Evolutionary conservation across 371 early-diverging fungal genomes (phyloP).

Genomic region (Actinomortierella ambigua): DNA sequence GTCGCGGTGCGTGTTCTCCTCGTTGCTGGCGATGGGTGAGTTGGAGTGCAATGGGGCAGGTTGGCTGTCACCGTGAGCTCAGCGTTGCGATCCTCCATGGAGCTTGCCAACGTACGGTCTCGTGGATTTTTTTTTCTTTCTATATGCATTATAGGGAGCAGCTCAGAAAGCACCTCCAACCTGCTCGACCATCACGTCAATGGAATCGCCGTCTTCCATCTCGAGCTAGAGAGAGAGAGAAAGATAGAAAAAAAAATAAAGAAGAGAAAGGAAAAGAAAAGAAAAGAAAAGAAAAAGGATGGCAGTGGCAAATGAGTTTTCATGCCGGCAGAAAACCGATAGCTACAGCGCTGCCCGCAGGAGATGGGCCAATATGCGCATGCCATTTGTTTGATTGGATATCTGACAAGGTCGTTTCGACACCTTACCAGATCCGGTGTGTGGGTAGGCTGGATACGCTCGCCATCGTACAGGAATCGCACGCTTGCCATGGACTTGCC

Average conservation of each 20-base stretch:
- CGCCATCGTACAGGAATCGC: slow-evolving; percentile 90
- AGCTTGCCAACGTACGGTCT: background rate
- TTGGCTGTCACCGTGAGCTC: too few relatives aligned
- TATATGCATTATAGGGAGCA: too few relatives aligned
- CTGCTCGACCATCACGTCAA: slow-evolving; percentile 93
- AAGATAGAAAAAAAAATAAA: slow-evolving; percentile 3
- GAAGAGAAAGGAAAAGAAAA: background rate
- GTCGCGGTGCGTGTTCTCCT: too few relatives aligned
- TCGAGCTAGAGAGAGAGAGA: slow-evolving; percentile 68
- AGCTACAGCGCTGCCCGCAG: too few relatives aligned
- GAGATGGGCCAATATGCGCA: too few relatives aligned
- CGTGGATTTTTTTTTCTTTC: background rate
- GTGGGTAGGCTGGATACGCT: slow-evolving; percentile 73
- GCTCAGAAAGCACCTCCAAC: slow-evolving; percentile 69
- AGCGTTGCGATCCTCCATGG: background rate
- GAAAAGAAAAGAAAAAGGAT: background rate
- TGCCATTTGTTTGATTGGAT: too few relatives aligned
- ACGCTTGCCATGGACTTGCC: slow-evolving; percentile 77
- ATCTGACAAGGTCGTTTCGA: background rate
- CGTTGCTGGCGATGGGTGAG: too few relatives aligned
- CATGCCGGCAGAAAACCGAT: too few relatives aligned
- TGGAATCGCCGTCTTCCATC: slow-evolving; percentile 95
- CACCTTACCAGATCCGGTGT: slow-evolving; percentile 88
- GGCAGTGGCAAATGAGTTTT: background rate
- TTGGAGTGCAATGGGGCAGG: too few relatives aligned